A percentile compares a stretch with the other conserved stretches of the same genome.
phyloP scores from a whole-genome alignment of 1,284 basidiomycete species.

The Schizophyllum commune region DNA sequence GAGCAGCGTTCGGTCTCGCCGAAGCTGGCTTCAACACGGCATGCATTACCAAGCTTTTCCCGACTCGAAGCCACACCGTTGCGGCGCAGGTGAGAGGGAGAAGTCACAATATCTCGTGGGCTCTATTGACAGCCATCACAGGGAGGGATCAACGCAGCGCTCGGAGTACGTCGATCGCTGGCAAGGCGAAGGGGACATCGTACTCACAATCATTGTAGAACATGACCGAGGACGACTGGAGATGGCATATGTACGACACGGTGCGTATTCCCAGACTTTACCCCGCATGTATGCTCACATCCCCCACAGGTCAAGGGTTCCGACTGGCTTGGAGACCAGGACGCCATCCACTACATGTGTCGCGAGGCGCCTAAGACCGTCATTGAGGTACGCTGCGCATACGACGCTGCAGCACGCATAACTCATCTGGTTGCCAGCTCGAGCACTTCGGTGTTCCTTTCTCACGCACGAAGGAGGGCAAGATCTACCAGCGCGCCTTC shows the following conservation, averaged over 20 bases:
- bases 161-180: slow-evolving; percentile 59
- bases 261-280: slow-evolving; percentile 33
- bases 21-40: slow-evolving; percentile 98
- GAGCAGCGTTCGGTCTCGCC: slow-evolving; percentile 98
- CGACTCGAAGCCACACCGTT: slow-evolving; percentile 98
- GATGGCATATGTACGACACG: slow-evolving; percentile 99
- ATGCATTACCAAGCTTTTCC: slow-evolving; percentile 98
- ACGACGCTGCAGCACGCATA: slow-evolving; percentile 1
- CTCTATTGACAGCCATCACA: slow-evolving; percentile 24
- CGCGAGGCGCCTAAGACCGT: slow-evolving; percentile 92
- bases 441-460: slow-evolving; percentile 99
- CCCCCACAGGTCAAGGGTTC: slow-evolving; percentile 85
- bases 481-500: slow-evolving; percentile 99
- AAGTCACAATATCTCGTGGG: background rate
- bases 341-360: slow-evolving; percentile 99
- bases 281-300: slow-evolving; percentile 10
- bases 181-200: background rate
- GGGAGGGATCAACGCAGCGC: slow-evolving; percentile 98
- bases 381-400: slow-evolving; percentile 59
- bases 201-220: slow-evolving; percentile 49
- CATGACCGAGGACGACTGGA: slow-evolving; percentile 99
- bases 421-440: slow-evolving; percentile 47
- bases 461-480: slow-evolving; percentile 97
- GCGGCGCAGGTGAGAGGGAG: slow-evolving; percentile 74
- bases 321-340: slow-evolving; percentile 99